Conservation (phyloP, 352 stramenopile genomes). For the Pythium dissimile region DNA sequence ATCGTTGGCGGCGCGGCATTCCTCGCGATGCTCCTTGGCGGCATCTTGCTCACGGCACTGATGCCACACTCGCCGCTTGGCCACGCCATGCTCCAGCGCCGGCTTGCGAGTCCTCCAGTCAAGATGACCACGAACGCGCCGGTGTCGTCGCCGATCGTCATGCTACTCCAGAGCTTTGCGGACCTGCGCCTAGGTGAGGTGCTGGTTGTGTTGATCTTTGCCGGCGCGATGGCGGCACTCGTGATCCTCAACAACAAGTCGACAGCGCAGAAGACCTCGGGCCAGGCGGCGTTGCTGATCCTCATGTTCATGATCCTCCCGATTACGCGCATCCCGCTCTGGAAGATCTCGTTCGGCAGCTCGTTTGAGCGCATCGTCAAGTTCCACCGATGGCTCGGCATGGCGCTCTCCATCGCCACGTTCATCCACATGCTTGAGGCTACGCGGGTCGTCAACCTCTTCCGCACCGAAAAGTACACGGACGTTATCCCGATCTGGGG, state of each 20-base stretch:
- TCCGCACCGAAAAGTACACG: slow-evolving; percentile 39
- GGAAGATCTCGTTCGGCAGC: slow-evolving; percentile 65
- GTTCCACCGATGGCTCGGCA: slow-evolving; percentile 81
- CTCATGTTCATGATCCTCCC: slow-evolving; percentile 82
- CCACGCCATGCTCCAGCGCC: slow-evolving; percentile 41
- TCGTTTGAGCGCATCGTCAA: slow-evolving; percentile 83
- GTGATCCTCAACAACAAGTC: slow-evolving; percentile 34
- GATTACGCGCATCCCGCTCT: slow-evolving; percentile 52
- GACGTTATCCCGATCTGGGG: slow-evolving; percentile 56
- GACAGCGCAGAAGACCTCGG: slow-evolving; percentile 37
- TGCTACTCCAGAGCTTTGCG: slow-evolving; percentile 50
- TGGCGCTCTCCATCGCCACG: slow-evolving; percentile 47
- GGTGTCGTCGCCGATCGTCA: slow-evolving; percentile 33
- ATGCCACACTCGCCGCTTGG: slow-evolving; percentile 34
- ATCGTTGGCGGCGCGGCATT: slow-evolving; percentile 59
- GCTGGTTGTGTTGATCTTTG: slow-evolving; percentile 63
- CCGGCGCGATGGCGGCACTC: slow-evolving; percentile 41
- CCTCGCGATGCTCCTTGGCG: slow-evolving; percentile 44
- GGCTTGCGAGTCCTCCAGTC: slow-evolving; percentile 40
- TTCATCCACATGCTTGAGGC: slow-evolving; percentile 60
- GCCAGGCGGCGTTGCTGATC: slow-evolving; percentile 58
- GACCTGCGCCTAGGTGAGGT: slow-evolving; percentile 62
- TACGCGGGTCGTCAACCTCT: slow-evolving; percentile 36
- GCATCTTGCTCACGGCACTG: slow-evolving; percentile 38
- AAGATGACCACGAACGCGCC: slow-evolving; percentile 48